Evolutionary conservation across 148 eudicot genomes (phyloP).

Genomic region (Camellia japonica): DNA sequence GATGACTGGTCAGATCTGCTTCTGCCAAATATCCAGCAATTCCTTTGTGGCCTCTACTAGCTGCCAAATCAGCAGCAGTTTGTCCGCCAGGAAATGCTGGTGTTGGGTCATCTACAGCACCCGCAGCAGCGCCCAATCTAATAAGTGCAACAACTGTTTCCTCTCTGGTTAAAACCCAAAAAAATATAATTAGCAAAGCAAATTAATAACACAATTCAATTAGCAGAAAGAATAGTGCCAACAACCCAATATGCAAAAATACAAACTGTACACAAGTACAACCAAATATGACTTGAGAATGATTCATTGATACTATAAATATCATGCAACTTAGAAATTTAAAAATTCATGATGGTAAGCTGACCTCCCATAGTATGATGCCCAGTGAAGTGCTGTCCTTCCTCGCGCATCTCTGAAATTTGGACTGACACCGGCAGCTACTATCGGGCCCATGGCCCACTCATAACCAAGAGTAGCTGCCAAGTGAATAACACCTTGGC

Average conservation of each 20-base stretch:
- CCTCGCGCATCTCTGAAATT: conserved; percentile 70
- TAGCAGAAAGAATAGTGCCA: neutral
- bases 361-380: conserved; percentile 70
- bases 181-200: neutral
- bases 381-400: conserved; percentile 91
- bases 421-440: conserved; percentile 57
- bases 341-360: neutral
- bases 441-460: conserved; percentile 54
- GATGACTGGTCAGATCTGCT: conserved; percentile 53
- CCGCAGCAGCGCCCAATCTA: conserved; percentile 56
- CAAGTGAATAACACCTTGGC: conserved; percentile 67
- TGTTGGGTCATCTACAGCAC: conserved; percentile 60
- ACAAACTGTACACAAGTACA: neutral
- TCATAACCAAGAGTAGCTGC: conserved; percentile 73
- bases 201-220: neutral
- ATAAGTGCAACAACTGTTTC: conserved; percentile 53
- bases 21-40: conserved; percentile 74
- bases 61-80: conserved; percentile 70
- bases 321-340: no score
- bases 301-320: neutral
- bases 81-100: conserved; percentile 56
- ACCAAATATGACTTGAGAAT: neutral
- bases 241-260: neutral
- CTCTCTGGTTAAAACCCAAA: conserved; percentile 42
- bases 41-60: conserved; percentile 64